Percentiles rank a stretch among this genome's conserved stretches.
Conservation (phyloP, 202 grass and related monocot genomes). For the Schoenoplectus tabernaemontani region DNA sequence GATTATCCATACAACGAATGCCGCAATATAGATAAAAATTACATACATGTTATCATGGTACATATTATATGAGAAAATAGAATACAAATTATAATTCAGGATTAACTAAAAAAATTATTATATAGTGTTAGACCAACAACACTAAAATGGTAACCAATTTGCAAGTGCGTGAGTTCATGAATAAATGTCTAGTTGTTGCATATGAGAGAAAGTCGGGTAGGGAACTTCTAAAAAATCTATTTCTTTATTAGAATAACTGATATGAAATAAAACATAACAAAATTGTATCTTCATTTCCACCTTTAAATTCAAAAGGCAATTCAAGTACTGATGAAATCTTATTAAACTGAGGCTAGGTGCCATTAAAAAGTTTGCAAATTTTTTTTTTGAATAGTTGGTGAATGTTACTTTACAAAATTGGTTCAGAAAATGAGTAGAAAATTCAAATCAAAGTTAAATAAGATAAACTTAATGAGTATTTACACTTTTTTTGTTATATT, state of each 20-base stretch:
- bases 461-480: not conserved
- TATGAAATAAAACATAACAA: constrained; percentile 21
- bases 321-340: constrained; percentile 31
- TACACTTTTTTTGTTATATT: constrained; percentile 5
- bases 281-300: constrained; percentile 10
- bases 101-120: constrained; percentile 12
- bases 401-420: not conserved
- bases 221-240: constrained; percentile 71
- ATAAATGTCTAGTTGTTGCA: constrained; percentile 75
- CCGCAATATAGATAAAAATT: constrained; percentile 87
- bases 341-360: constrained; percentile 49
- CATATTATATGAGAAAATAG: constrained; percentile 21
- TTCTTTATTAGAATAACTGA: constrained; percentile 45
- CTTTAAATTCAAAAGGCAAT: constrained; percentile 23
- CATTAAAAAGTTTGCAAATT: not conserved
- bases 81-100: not conserved
- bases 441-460: not conserved
- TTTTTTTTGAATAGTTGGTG: not conserved
- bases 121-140: constrained; percentile 64
- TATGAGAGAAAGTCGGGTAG: constrained; percentile 67
- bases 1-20: constrained; percentile 98
- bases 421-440: not conserved
- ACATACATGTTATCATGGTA: constrained; percentile 89
- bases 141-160: constrained; percentile 56
- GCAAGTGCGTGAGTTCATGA: constrained; percentile 69